Base-by-base conservation (phyloP, 768 basidiomycete genomes). In the Porphyrellus cyaneotinctus region DNA sequence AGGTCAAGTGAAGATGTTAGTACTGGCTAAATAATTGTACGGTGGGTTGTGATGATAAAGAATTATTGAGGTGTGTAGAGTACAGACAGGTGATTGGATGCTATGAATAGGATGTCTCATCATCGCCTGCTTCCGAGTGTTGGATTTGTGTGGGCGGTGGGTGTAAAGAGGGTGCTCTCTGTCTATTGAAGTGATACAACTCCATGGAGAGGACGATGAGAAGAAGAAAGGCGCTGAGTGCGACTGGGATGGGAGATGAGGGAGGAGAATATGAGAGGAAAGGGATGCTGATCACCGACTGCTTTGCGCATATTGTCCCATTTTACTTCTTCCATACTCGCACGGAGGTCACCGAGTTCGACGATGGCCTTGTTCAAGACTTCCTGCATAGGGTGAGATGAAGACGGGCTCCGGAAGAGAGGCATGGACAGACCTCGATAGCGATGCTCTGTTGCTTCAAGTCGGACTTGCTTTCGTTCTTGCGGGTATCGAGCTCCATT, bases 401-500 rank as follows among this genome's bases (percentile, higher is more conserved):
- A 41, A 18, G 47, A 51, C 14, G 35, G 7, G 11, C 15, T 9
- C 8, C 7, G 3, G 10, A 6, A 33, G 2, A 12, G 23, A 22
- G 30, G 41, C 8, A 24, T 6, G 46, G 49, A 65, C 74, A 18
- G 37, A 88, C 90, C 79, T 93, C 91, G 35, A 95, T 91, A 32
- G 75, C 73, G 54, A 97, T 88, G 60, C 93, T 93, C 60, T 87
- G 84, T 48, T 78, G 79, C 70, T 94, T 95, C 53, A 90, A 64
- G 47, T 97, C 94, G 1, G 84, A 77, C 64, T 85, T 87, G 14
- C 85, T 81, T 66, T 98, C 97, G 58, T 88, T 91, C 75, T 94
- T 97, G 52, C 95, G 79, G 56, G 85, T 93, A 63, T 95, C 92
- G 54, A 97, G 77, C 51, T 99, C 97, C 85, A 98, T 93, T 70